Base-by-base conservation (phyloP, 257 asterid species). In the Perilla frutescens region DNA sequence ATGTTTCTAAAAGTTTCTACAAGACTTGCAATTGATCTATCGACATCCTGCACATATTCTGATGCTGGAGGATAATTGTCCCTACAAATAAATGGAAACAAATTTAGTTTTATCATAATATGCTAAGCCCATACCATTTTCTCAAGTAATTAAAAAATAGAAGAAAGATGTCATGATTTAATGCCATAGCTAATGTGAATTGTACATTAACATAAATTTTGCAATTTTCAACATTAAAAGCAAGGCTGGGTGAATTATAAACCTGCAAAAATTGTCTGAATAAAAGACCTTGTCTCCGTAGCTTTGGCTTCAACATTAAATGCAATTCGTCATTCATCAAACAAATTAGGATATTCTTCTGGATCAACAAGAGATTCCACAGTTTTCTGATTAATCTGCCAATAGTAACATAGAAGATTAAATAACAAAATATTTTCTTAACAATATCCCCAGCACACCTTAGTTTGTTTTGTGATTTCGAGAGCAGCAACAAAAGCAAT, bases 281-380 rank as follows among this genome's bases (percentile, higher is more conserved):
- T 13, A n/a, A 81, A 47, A 48, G 76, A 81, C 90, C 90, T 87
- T 62, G 91, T 77, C 73, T 88, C 96, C 14, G 90, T 82, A 78
- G 81, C 88, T 83, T 83, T 92, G 78, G 87, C 79, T 85, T 95
- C 99, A 75, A 95, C 94, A 76, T 83, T 84, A 76, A 87, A 95
- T 12, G 97, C 98, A 82, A 95, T 79, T 87, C 92, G 97, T 98
- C 99, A 95, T 62, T 92, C 98, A 68, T 95, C 99, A 81, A 95
- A 95, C 74, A 95, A 79, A 85, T 95, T 95, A 40, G 99, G 91
- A 76, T 95, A 95, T 68, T 95, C 98, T 84, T 81, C 97, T 41
- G 99, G 99, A 85, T 95, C 98, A 51, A 98, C 99, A 70, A 95
- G 89, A 80, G 99, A 91, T 77, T 95, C 99, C 6, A 98, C 96